A percentile compares a stretch with the other conserved stretches of the same genome.
Evolutionary conservation across 495 filamentous ascomycete species (phyloP).

Genomic region (Hypoxylon trugodes): DNA sequence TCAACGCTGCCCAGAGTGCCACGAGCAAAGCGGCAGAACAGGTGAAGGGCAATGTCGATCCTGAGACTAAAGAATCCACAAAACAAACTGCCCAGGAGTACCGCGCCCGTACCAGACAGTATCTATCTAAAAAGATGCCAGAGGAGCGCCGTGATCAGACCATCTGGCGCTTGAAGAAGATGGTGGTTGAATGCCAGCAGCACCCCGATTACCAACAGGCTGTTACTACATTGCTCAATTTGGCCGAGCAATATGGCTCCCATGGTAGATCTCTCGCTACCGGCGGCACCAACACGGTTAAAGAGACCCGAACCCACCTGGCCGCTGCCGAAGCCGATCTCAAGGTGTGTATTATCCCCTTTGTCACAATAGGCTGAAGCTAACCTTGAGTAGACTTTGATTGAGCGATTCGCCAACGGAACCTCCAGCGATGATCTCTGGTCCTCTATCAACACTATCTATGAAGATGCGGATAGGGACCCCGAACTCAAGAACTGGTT

Average conservation of each 20-base stretch:
- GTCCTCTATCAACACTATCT: conserved; percentile 85
- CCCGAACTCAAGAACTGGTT: conserved; percentile 92
- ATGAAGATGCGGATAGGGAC: conserved; percentile 89
- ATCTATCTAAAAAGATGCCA: conserved; percentile 84
- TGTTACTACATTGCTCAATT: conserved; percentile 79
- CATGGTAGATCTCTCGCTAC: conserved; percentile 71
- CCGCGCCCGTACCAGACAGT: conserved; percentile 70
- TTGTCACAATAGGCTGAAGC: conserved; percentile 45
- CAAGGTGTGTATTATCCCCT: conserved; percentile 61
- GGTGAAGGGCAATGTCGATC: conserved; percentile 53
- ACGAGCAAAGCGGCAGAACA: conserved; percentile 61
- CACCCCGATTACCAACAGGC: conserved; percentile 92
- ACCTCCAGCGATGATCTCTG: conserved; percentile 89
- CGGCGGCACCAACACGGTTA: conserved; percentile 70
- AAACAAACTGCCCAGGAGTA: conserved; percentile 50
- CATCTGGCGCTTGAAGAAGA: conserved; percentile 93
- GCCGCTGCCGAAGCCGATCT: conserved; percentile 79
- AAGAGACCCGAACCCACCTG: conserved; percentile 73
- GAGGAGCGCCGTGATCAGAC: conserved; percentile 93
- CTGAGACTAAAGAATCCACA: conserved; percentile 56
- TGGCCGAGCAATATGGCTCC: conserved; percentile 87
- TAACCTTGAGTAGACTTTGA: conserved; percentile 73
- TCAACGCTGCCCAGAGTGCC: conserved; percentile 56
- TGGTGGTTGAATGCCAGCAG: conserved; percentile 93
- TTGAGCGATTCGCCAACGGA: conserved; percentile 95